Evolutionary conservation across 2,329 filamentous ascomycete genomes (phyloP).

Genomic region (Pestalotiopsis sp.): DNA sequence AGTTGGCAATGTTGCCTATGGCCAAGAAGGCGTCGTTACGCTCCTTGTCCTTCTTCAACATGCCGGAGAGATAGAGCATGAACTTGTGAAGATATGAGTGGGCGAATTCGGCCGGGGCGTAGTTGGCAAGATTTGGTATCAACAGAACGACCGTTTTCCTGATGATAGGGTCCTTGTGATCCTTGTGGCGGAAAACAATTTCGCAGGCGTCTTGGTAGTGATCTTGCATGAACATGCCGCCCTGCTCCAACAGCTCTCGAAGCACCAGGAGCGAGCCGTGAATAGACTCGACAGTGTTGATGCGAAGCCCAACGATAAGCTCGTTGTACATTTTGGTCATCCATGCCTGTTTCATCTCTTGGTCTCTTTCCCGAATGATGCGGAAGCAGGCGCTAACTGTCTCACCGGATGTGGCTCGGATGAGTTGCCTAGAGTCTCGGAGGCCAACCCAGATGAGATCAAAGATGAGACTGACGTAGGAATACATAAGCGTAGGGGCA

Average conservation of each 20-base stretch:
- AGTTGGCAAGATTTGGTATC: constrained; percentile 89
- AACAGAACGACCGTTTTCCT: constrained; percentile 86
- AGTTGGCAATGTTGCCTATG: constrained; percentile 94
- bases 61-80: constrained; percentile 92
- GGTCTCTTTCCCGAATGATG: constrained; percentile 91
- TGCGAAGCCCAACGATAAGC: constrained; percentile 75
- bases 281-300: constrained; percentile 80
- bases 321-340: constrained; percentile 91
- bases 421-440: constrained; percentile 85
- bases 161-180: constrained; percentile 86
- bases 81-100: constrained; percentile 88
- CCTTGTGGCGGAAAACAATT: constrained; percentile 87
- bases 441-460: constrained; percentile 96
- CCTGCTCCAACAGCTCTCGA: constrained; percentile 89
- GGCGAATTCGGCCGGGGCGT: constrained; percentile 88
- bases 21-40: constrained; percentile 92
- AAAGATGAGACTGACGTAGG: constrained; percentile 92
- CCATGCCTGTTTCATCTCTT: constrained; percentile 82
- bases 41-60: constrained; percentile 94
- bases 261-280: constrained; percentile 93
- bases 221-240: constrained; percentile 99
- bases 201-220: constrained; percentile 92
- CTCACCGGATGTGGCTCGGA: constrained; percentile 87
- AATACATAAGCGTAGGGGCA: constrained; percentile 92
- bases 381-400: constrained; percentile 94